Conservation (phyloP, 768 basidiomycete species). For the Rhodotorula taiwanensis region DNA sequence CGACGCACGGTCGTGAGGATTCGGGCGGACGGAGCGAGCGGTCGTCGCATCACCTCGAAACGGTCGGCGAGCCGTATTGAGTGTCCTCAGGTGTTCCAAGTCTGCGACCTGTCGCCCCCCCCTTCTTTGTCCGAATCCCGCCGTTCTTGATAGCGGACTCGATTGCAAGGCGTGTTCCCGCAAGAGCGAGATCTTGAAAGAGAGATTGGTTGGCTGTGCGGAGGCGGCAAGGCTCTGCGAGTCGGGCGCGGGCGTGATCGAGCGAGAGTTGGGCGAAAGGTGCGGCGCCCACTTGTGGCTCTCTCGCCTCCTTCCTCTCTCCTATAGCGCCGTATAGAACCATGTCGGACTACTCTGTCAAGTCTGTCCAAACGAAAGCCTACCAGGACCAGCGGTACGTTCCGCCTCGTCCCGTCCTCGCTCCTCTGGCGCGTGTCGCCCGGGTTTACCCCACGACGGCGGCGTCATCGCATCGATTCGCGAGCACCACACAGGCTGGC, state of each 20-base stretch:
- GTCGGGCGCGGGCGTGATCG: too few species aligned
- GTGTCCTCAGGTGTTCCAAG: not conserved
- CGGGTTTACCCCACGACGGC: not conserved
- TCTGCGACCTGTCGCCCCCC: too few species aligned
- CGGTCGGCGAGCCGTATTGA: constrained; percentile 10
- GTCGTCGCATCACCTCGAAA: not conserved
- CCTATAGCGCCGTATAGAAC: not conserved
- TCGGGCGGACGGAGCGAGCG: not conserved
- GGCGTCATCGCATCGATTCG: not conserved
- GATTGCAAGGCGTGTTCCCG: too few species aligned
- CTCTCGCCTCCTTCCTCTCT: not conserved
- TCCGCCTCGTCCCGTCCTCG: not conserved
- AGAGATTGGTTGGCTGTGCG: too few species aligned
- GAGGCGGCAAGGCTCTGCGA: too few species aligned
- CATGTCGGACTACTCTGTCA: constrained; percentile 18
- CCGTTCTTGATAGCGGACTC: too few species aligned
- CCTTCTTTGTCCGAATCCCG: too few species aligned
- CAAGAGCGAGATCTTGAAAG: too few species aligned
- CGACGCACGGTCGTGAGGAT: not conserved
- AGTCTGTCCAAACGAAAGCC: constrained; percentile 31
- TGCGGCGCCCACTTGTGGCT: not conserved
- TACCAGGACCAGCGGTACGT: constrained; percentile 34
- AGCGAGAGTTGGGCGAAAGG: too few species aligned
- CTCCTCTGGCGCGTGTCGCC: not conserved
- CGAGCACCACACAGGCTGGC: too few species aligned